Conservation (phyloP, 208 protist species). For the Leishmania martiniquensis region DNA sequence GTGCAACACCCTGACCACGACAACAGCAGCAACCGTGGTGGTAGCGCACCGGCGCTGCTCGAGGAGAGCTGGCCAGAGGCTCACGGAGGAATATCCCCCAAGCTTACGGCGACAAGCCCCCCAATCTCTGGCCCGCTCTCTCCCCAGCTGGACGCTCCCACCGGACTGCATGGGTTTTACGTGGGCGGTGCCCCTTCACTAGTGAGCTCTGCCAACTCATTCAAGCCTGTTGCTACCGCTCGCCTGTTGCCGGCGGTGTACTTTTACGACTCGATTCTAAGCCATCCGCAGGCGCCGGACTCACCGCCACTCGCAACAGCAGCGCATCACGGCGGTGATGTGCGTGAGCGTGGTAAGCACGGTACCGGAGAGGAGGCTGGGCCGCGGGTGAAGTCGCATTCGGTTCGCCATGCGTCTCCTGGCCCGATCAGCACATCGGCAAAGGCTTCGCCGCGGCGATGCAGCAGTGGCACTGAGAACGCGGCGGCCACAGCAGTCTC, state of each 20-base stretch:
- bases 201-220: neutral
- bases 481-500: neutral
- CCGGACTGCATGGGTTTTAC: conserved; percentile 3
- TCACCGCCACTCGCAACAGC: neutral
- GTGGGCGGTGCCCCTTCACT: neutral
- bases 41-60: conserved; percentile 5
- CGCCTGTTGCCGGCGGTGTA: conserved; percentile 42
- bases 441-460: neutral
- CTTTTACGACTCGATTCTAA: conserved; percentile 54
- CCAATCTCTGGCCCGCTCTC: conserved; percentile 4
- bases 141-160: conserved; percentile 12
- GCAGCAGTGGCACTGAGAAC: neutral
- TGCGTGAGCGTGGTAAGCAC: neutral
- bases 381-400: neutral
- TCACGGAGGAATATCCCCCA: conserved; percentile 15
- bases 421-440: neutral
- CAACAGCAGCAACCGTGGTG: neutral
- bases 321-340: neutral
- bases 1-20: neutral
- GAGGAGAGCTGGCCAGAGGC: conserved; percentile 30
- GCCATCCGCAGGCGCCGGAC: neutral
- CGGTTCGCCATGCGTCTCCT: conserved; percentile 12
- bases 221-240: neutral
- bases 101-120: conserved; percentile 1
- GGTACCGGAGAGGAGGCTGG: neutral